Evolutionary conservation across 2,329 filamentous ascomycete genomes (phyloP).

Genomic region (Arthrobotrys conoides): DNA sequence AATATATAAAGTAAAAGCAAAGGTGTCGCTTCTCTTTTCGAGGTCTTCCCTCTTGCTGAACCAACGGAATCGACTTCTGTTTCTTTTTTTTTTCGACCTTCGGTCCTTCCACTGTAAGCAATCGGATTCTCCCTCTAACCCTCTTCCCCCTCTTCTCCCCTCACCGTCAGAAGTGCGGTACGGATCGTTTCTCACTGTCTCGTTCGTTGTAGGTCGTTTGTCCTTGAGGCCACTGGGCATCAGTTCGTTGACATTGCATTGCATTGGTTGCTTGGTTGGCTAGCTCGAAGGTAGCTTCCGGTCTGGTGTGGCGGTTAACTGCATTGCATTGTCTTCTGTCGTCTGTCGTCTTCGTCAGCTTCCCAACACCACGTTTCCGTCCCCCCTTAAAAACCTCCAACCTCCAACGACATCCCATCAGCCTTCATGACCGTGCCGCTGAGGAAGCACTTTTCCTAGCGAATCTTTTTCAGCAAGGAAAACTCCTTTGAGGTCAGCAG

Average conservation of each 20-base stretch:
- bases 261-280: background rate
- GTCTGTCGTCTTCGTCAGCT: constrained; percentile 36
- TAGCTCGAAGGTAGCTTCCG: constrained; percentile 29
- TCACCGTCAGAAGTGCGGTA: constrained; percentile 39
- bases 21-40: constrained; percentile 40
- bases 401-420: constrained; percentile 35
- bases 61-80: constrained; percentile 9
- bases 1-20: constrained; percentile 40
- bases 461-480: constrained; percentile 60
- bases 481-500: constrained; percentile 85
- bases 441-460: constrained; percentile 58
- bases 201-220: constrained; percentile 2
- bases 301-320: constrained; percentile 17
- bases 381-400: constrained; percentile 32
- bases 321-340: constrained; percentile 27
- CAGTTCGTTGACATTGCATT: background rate
- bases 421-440: constrained; percentile 54
- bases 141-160: constrained; percentile 16
- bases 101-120: constrained; percentile 17
- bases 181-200: constrained; percentile 52
- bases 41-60: constrained; percentile 17
- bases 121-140: background rate
- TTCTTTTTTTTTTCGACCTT: constrained; percentile 7
- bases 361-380: constrained; percentile 30
- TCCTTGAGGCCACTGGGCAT: background rate